These are phyloP conservation scores for Tothia fuscella DNA, from an alignment of 2,329 filamentous ascomycete genomes.

Conservation along the genomic window DNA sequence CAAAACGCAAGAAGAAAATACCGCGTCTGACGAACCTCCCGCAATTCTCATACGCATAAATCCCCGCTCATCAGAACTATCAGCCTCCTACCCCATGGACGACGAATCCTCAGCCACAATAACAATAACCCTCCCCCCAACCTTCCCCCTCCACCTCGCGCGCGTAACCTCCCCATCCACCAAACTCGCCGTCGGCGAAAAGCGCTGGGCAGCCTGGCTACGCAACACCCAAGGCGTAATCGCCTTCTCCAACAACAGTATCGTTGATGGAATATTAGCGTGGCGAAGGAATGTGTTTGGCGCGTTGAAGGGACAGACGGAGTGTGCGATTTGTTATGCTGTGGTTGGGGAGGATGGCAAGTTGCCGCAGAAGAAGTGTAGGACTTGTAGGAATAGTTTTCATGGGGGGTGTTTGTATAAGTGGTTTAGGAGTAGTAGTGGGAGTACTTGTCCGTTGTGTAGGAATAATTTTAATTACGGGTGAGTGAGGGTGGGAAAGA, in stretches of 20 bases:
- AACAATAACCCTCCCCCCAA: constrained; percentile 64
- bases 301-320: constrained; percentile 80
- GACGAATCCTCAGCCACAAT: constrained; percentile 68
- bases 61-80: constrained; percentile 59
- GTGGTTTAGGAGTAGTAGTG: constrained; percentile 92
- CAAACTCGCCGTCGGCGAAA: constrained; percentile 77
- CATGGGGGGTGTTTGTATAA: constrained; percentile 84
- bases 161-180: constrained; percentile 60
- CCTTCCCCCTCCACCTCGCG: constrained; percentile 73
- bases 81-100: constrained; percentile 76
- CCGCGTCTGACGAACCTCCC: constrained; percentile 29
- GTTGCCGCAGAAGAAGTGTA: constrained; percentile 82
- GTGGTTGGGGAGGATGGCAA: constrained; percentile 82
- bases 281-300: constrained; percentile 82
- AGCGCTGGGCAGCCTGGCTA: constrained; percentile 88
- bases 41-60: constrained; percentile 60
- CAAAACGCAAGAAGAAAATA: constrained; percentile 26
- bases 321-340: constrained; percentile 95
- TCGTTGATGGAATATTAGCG: constrained; percentile 74
- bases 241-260: constrained; percentile 72
- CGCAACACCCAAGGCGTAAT: constrained; percentile 83
- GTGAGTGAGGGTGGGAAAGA: not conserved
- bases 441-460: constrained; percentile 85
- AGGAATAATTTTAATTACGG: constrained; percentile 60
- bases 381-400: constrained; percentile 89